Conservation (phyloP, 345 rosid genomes). For the Moricandia arvensis region DNA sequence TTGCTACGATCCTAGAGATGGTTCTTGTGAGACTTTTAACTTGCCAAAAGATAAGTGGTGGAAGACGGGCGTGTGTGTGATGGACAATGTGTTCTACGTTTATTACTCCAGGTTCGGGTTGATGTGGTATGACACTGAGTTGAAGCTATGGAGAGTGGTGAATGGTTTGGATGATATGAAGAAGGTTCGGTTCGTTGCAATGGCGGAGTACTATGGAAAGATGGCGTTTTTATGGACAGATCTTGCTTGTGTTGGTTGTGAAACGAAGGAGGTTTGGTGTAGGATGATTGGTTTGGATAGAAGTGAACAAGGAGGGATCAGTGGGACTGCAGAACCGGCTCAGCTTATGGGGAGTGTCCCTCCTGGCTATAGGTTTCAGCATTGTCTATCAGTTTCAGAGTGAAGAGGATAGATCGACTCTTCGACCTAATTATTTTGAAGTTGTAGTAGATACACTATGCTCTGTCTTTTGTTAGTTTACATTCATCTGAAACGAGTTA, state of each 20-base stretch:
- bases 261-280: constrained; percentile 1
- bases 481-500: too few species aligned
- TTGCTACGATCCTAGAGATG: constrained; percentile 10
- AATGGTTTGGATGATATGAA: not conserved
- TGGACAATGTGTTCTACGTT: constrained; percentile 12
- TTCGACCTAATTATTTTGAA: not conserved
- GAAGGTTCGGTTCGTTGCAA: not conserved
- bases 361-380: not conserved
- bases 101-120: not conserved
- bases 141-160: not conserved
- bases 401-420: not conserved
- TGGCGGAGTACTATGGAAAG: not conserved
- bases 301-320: not conserved
- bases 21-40: not conserved
- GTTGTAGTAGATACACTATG: not conserved
- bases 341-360: not conserved
- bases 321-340: not conserved
- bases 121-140: constrained; percentile 14
- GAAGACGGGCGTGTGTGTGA: not conserved
- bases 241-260: not conserved
- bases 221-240: not conserved
- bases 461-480: not conserved
- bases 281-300: not conserved
- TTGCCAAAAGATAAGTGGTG: not conserved
- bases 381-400: not conserved